Percentiles rank a stretch among this genome's conserved stretches.
These are phyloP conservation scores for Friedmanniomyces endolithicus DNA, from an alignment of 495 filamentous ascomycete species.

Conservation along the genomic window DNA sequence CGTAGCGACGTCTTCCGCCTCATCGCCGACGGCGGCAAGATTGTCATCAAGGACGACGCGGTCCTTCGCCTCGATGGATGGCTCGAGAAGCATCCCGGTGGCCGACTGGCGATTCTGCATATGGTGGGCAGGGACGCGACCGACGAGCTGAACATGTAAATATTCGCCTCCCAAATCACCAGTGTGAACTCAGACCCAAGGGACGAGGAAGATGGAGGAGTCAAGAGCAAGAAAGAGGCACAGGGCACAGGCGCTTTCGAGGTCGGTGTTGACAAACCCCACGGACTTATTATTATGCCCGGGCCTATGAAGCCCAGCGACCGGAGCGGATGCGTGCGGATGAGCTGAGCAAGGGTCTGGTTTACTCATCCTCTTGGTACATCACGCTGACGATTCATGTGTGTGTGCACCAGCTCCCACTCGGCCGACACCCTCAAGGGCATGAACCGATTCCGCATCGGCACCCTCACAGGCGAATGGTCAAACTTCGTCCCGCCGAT, in stretches of 20 bases:
- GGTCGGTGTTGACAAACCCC: background rate
- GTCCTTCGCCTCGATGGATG: constrained; percentile 36
- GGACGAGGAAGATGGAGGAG: background rate
- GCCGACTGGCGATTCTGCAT: constrained; percentile 35
- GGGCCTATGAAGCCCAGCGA: background rate
- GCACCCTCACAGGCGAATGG: constrained; percentile 71
- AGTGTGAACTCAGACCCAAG: background rate
- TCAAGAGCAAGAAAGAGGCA: background rate
- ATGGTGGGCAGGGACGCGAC: constrained; percentile 42
- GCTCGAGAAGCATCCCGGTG: constrained; percentile 38
- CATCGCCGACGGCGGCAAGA: constrained; percentile 35
- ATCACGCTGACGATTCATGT: background rate
- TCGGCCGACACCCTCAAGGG: background rate
- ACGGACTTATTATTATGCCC: background rate
- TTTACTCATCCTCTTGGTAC: background rate
- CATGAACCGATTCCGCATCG: constrained; percentile 45
- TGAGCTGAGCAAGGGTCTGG: background rate
- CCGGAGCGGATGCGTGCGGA: background rate
- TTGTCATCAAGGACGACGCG: constrained; percentile 35
- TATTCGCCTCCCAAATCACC: constrained; percentile 6
- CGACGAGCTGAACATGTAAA: constrained; percentile 39
- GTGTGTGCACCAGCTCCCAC: constrained; percentile 1
- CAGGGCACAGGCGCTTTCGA: background rate
- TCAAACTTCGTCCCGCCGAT: constrained; percentile 71
- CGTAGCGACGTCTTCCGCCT: constrained; percentile 27